Evolutionary conservation across 176 grass and related monocot genomes (phyloP), one percentile per base, ranked within the genome.

Genomic region (Juncus inflexus): DNA sequence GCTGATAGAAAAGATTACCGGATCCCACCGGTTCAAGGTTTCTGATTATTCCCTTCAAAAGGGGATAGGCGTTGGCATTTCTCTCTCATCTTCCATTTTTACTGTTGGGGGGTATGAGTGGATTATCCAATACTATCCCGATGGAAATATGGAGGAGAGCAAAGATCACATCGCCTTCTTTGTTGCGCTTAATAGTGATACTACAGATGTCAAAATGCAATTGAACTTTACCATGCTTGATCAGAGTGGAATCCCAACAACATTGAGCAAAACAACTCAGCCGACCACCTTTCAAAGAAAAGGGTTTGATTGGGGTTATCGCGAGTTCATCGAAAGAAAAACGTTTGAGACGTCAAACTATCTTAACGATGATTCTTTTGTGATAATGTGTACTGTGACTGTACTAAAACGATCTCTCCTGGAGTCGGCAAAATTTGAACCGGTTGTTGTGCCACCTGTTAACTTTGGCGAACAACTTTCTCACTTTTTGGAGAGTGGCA

Each of bases 301-400:
- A 9, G 13, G 4, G 43, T 9, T 2, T 5, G 43, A 2, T 37
- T 73, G 55, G 37, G 69, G 52, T 35, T 73, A 63, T 52, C 15
- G 2, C 5, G 2, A 15, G 6, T 73, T 60, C 35, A 14, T 9
- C 14, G 12, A 61, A 37, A 73, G 12, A 61, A 6, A 36, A 43
- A 3, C 3, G 57, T 50, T 77, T 2, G 64, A 69, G 13, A 49
- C 7, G 9, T 70, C 66, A 10, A 7, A 51, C n/a, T 39, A 40
- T 69, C 14, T 61, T 42, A 77, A 67, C 10, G 54, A 69, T 61
- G 63, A 77, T 60, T 69, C 62, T 49, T 42, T 76, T 3, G 12
- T 57, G 42, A 66, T 76, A 13, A 4, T 35, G 28, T 50, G 61
- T 56, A 58, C 51, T 9, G 42, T 77, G 36, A 49, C n/a, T 69